Percentiles rank a stretch among this genome's conserved stretches.
phyloP scores from a whole-genome alignment of 805 yeast genomes.

The Candida manassasensis region DNA sequence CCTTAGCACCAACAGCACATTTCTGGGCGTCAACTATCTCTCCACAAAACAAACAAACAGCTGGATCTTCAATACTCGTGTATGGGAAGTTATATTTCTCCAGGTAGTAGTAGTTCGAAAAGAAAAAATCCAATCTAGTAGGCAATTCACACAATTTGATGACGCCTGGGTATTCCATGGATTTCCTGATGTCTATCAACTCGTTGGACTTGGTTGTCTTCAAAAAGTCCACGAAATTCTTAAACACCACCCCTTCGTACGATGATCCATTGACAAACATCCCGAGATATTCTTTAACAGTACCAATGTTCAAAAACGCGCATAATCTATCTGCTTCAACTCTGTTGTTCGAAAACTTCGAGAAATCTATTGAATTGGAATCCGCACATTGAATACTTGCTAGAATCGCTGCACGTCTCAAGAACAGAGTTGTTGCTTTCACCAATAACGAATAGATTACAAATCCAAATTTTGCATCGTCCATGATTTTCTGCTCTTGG shows the following conservation, averaged over 20 bases:
- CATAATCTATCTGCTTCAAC: conserved; percentile 55
- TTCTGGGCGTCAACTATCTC: conserved; percentile 62
- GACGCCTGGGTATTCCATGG: conserved; percentile 60
- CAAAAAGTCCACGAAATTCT: conserved; percentile 14
- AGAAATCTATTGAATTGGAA: conserved; percentile 24
- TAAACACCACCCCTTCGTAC: conserved; percentile 23
- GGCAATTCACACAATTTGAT: conserved; percentile 65
- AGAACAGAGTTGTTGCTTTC: conserved; percentile 58
- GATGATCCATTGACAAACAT: conserved; percentile 13
- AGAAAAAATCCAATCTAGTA: conserved; percentile 58
- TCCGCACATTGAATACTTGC: conserved; percentile 51
- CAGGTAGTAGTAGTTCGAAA: conserved; percentile 52
- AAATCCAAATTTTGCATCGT: conserved; percentile 26
- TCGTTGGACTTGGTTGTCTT: conserved; percentile 7
- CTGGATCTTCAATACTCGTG: conserved; percentile 59
- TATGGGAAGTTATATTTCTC: conserved; percentile 37
- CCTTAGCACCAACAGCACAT: conserved; percentile 45
- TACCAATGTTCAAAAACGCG: conserved; percentile 38
- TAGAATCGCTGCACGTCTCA: conserved; percentile 58
- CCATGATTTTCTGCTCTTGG: conserved; percentile 12
- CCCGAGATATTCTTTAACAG: conserved; percentile 20
- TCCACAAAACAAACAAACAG: conserved; percentile 83
- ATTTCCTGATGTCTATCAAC: conserved; percentile 13
- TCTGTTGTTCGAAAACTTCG: conserved; percentile 12
- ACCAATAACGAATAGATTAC: conserved; percentile 50